phyloP scores from a whole-genome alignment of 2,329 filamentous ascomycete genomes.

The Fusarium nisikadoi region DNA sequence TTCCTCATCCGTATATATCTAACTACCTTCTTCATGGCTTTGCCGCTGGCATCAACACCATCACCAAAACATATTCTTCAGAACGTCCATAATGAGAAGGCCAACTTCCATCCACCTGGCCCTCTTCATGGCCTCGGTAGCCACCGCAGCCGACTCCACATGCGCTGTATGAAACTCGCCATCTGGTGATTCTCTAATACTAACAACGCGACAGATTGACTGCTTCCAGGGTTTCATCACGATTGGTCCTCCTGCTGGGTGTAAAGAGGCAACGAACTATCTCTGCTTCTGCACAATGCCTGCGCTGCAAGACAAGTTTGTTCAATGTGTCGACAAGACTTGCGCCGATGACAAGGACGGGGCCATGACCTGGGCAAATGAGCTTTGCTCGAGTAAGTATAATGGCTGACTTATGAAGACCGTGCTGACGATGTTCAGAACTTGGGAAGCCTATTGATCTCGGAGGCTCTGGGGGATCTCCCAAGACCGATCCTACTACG shows the following conservation, averaged over 20 bases:
- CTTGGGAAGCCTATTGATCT: slow-evolving; percentile 27
- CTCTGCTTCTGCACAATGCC: slow-evolving; percentile 46
- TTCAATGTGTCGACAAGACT: slow-evolving; percentile 35
- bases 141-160: slow-evolving; percentile 8
- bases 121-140: slow-evolving; percentile 21
- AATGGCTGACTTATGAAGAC: fast-evolving
- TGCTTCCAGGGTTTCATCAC: slow-evolving; percentile 45
- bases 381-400: slow-evolving; percentile 47
- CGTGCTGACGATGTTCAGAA: slow-evolving; percentile 1
- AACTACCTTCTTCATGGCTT: background rate
- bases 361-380: slow-evolving; percentile 39
- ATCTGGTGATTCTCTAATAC: background rate
- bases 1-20: background rate
- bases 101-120: slow-evolving; percentile 9
- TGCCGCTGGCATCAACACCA: fast-evolving
- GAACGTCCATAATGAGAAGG: slow-evolving; percentile 22
- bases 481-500: slow-evolving; percentile 11
- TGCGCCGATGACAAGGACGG: slow-evolving; percentile 8
- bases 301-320: slow-evolving; percentile 39
- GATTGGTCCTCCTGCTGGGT: slow-evolving; percentile 43
- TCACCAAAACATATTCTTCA: background rate
- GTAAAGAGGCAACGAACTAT: slow-evolving; percentile 47
- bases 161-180: slow-evolving; percentile 23
- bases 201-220: slow-evolving; percentile 33
- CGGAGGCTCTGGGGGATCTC: background rate